Evolutionary conservation across 2,329 filamentous ascomycete species (phyloP).

Genomic region (Clonostachys sp.): DNA sequence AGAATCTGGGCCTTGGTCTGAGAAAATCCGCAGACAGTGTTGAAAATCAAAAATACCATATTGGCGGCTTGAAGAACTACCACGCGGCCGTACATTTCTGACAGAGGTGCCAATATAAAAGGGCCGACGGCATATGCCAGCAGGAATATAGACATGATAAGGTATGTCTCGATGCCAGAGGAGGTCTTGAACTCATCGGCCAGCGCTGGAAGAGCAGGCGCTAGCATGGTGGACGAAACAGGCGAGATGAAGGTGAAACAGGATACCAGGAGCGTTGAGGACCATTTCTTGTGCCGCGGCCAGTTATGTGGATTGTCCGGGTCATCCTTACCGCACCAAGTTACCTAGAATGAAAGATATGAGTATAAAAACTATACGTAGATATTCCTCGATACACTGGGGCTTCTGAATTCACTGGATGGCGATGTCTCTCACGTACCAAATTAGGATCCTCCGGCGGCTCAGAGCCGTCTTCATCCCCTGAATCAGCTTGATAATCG

Average conservation of each 20-base stretch:
- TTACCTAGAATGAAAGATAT: conserved; percentile 16
- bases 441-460: conserved; percentile 10
- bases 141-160: conserved; percentile 57
- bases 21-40: conserved; percentile 45
- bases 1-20: conserved; percentile 39
- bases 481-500: not conserved
- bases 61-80: conserved; percentile 37
- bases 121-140: conserved; percentile 51
- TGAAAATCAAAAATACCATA: conserved; percentile 48
- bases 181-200: conserved; percentile 36
- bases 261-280: conserved; percentile 25
- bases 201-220: conserved; percentile 36
- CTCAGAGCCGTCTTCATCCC: too few species aligned
- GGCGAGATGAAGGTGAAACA: conserved; percentile 50
- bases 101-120: conserved; percentile 44
- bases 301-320: conserved; percentile 40
- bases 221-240: conserved; percentile 45
- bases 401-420: too few species aligned
- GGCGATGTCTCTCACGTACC: conserved; percentile 4
- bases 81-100: conserved; percentile 44
- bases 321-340: conserved; percentile 38
- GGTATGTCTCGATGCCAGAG: conserved; percentile 33
- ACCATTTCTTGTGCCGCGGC: conserved; percentile 25
- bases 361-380: not conserved
- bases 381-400: not conserved